Conservation (phyloP, 2,329 filamentous ascomycete species). For the Arthrobotrys musiformis region DNA sequence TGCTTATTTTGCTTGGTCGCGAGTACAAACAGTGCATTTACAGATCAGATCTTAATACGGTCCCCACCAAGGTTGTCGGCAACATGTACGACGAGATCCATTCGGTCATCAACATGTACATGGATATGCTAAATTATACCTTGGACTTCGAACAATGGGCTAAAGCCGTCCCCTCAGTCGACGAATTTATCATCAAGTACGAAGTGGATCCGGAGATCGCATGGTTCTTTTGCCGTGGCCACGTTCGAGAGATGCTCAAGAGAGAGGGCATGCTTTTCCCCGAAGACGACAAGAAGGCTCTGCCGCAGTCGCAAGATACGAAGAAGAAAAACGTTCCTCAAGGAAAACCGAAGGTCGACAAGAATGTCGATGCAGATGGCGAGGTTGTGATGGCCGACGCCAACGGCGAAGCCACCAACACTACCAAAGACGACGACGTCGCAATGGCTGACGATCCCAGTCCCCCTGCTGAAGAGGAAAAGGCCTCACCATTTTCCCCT, state of each 20-base stretch:
- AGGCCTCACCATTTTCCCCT: constrained; percentile 71
- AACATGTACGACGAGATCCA: constrained; percentile 85
- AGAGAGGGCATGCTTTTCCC: constrained; percentile 59
- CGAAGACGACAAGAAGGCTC: constrained; percentile 56
- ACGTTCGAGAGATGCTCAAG: constrained; percentile 68
- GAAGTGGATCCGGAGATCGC: constrained; percentile 74
- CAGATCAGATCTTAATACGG: constrained; percentile 74
- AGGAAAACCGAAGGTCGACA: constrained; percentile 38
- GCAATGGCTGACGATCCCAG: constrained; percentile 63
- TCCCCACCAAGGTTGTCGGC: constrained; percentile 82
- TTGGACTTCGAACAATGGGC: constrained; percentile 81
- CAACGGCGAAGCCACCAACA: constrained; percentile 54
- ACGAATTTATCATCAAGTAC: constrained; percentile 78
- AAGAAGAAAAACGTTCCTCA: constrained; percentile 53
- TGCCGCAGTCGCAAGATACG: constrained; percentile 59
- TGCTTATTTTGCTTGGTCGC: constrained; percentile 90
- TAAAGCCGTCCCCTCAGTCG: constrained; percentile 77
- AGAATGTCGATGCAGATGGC: constrained; percentile 38
- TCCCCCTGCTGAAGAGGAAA: constrained; percentile 60
- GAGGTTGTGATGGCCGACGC: constrained; percentile 54
- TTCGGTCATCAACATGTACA: constrained; percentile 60
- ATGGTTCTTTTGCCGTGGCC: constrained; percentile 63
- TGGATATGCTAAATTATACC: constrained; percentile 65
- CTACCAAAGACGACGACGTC: constrained; percentile 61
- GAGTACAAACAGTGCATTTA: constrained; percentile 89